Base-by-base conservation (phyloP, 331 rosid species). In the Phaseolus coccineus region DNA sequence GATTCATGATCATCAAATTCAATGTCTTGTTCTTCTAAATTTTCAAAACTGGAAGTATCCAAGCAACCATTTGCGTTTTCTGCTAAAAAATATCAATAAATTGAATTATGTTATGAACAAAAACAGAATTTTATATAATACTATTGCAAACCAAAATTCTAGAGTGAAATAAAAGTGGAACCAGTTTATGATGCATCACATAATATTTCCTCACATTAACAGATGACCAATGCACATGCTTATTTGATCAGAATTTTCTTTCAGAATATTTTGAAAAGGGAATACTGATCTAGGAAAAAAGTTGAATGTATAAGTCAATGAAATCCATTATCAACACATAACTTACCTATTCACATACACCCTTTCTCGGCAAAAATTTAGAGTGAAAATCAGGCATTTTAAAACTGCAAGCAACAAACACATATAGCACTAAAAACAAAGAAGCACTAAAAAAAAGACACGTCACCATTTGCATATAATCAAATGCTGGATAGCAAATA, bases 41-140 rank as follows among this genome's bases (percentile, higher is more conserved):
- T 89, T 84, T 87, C 97, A 65, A 76, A 78, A 78, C 89, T 82
- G 53, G 90, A 88, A 82, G 86, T 62, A 42, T 78, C 87, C 77
- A 84, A 78, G 71, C 73, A 58, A 56, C 68, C 84, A 37, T 76
- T 80, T 74, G 81, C 73, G 67, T 84, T 84, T 67, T 84, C 97
- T 91, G 92, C 85, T 80, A 80, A 53, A 80, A 24, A 78, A 74
- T 73, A 74, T 77, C 69, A 82, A 59, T 62, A 79, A 8, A 67
- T 71, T 55, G 76, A 71, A 78, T 48, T 73, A 69, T 9, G 53
- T 14, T 69, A 44, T 44, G 73, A 27, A 76, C 67, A 44, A 22
- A 51, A 37, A 51, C 3, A 56, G 39, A 75, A 56, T 68, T 2
- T 52, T n/a, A 33, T 35, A 74, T 37, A 76, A 76, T 66, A 66